Conservation (phyloP, 805 yeast genomes). For the Yarrowia sp. region DNA sequence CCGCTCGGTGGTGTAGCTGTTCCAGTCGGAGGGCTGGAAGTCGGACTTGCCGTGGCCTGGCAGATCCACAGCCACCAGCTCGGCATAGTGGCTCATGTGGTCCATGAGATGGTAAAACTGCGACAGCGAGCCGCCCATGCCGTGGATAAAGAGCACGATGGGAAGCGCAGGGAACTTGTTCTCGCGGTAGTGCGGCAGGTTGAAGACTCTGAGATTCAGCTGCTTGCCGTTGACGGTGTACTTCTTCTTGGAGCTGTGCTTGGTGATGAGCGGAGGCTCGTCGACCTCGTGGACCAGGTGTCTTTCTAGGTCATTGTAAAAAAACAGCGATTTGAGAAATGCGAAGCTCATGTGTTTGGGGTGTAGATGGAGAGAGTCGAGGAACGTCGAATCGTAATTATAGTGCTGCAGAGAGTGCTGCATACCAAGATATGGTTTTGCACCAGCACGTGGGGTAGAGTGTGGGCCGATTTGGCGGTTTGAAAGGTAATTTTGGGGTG, state of each 20-base stretch:
- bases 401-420: background rate
- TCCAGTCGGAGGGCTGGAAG: slow-evolving; percentile 35
- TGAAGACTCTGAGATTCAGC: slow-evolving; percentile 30
- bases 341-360: slow-evolving; percentile 13
- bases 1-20: slow-evolving; percentile 43
- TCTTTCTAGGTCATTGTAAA: slow-evolving; percentile 24
- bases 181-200: slow-evolving; percentile 36
- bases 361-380: background rate
- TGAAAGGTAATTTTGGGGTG: background rate
- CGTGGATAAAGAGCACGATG: slow-evolving; percentile 69
- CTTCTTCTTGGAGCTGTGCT: slow-evolving; percentile 14
- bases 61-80: slow-evolving; percentile 68
- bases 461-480: background rate
- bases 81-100: slow-evolving; percentile 58
- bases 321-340: slow-evolving; percentile 18
- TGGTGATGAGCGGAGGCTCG: slow-evolving; percentile 23
- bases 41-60: slow-evolving; percentile 76
- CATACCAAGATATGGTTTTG: background rate
- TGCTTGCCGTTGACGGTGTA: slow-evolving; percentile 4
- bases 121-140: slow-evolving; percentile 84
- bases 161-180: slow-evolving; percentile 47
- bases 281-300: slow-evolving; percentile 8
- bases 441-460: slow-evolving; percentile 8
- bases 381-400: background rate
- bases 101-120: slow-evolving; percentile 77